phyloP scores from a whole-genome alignment of 2,329 filamentous ascomycete genomes.

The Trichoderma oligosporum region DNA sequence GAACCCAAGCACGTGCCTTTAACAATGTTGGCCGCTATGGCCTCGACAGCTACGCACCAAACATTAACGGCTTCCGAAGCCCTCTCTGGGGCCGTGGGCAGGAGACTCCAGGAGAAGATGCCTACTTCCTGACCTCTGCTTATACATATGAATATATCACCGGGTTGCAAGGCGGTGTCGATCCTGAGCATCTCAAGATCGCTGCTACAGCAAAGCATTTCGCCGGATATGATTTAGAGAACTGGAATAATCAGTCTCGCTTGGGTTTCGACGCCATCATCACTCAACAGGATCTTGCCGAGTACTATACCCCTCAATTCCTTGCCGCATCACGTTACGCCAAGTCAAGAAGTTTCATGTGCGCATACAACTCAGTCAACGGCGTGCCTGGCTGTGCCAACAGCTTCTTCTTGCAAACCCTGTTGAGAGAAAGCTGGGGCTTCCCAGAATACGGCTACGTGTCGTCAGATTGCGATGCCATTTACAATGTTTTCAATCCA shows the following conservation, averaged over 20 bases:
- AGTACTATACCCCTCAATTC: conserved; percentile 66
- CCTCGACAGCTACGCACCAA: conserved; percentile 60
- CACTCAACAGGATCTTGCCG: conserved; percentile 57
- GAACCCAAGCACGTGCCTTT: conserved; percentile 61
- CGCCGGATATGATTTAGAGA: conserved; percentile 54
- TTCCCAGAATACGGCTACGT: conserved; percentile 60
- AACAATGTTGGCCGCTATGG: conserved; percentile 55
- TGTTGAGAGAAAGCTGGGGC: conserved; percentile 62
- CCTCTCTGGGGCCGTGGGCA: conserved; percentile 59
- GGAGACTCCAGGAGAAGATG: conserved; percentile 57
- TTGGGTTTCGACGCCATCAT: conserved; percentile 56
- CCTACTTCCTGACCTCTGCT: conserved; percentile 29
- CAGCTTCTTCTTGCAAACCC: conserved; percentile 56
- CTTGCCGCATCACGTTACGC: conserved; percentile 32
- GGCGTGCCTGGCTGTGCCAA: conserved; percentile 61
- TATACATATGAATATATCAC: conserved; percentile 49
- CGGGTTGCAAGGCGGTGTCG: conserved; percentile 35
- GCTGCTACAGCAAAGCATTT: conserved; percentile 58
- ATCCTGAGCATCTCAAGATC: conserved; percentile 32
- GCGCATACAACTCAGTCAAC: conserved; percentile 60
- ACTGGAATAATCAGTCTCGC: conserved; percentile 34
- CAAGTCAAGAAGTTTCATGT: conserved; percentile 61
- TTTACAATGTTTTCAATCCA: conserved; percentile 51
- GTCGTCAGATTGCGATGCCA: conserved; percentile 61
- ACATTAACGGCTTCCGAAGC: conserved; percentile 62